phyloP scores from a whole-genome alignment of 2,329 filamentous ascomycete species.

The Aulographum hederae region DNA sequence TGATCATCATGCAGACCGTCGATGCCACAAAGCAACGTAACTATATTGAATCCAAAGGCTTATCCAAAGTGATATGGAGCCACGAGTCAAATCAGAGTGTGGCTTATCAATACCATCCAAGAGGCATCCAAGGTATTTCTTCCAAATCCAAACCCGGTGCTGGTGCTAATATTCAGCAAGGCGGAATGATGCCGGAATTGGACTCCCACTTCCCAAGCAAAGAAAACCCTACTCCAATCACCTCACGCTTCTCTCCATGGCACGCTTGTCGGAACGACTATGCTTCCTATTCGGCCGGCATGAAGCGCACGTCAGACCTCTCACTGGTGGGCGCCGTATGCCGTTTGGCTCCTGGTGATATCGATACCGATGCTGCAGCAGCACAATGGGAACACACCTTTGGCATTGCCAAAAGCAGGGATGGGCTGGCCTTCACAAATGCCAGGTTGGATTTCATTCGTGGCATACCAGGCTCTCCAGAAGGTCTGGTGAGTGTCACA shows the following conservation, averaged over 20 bases:
- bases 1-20: constrained; percentile 29
- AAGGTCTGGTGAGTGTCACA: constrained; percentile 20
- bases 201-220: constrained; percentile 18
- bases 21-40: constrained; percentile 18
- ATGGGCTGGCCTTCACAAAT: constrained; percentile 15
- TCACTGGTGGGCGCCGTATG: constrained; percentile 17
- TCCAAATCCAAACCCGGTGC: not conserved
- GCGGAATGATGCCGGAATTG: constrained; percentile 25
- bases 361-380: constrained; percentile 16
- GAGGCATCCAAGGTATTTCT: constrained; percentile 18
- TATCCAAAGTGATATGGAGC: constrained; percentile 20
- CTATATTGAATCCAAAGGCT: constrained; percentile 17
- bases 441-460: constrained; percentile 17
- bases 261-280: constrained; percentile 20
- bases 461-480: constrained; percentile 14
- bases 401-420: constrained; percentile 9
- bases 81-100: constrained; percentile 15
- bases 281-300: constrained; percentile 15
- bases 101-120: constrained; percentile 27
- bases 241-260: constrained; percentile 23
- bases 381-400: constrained; percentile 24
- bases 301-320: constrained; percentile 19
- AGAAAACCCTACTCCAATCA: constrained; percentile 19
- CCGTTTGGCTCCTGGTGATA: constrained; percentile 19
- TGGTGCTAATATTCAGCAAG: constrained; percentile 7